A percentile compares a stretch with the other conserved stretches of the same genome.
Evolutionary conservation across 441 rosid genomes (phyloP).

Genomic region (Theobroma grandiflorum): DNA sequence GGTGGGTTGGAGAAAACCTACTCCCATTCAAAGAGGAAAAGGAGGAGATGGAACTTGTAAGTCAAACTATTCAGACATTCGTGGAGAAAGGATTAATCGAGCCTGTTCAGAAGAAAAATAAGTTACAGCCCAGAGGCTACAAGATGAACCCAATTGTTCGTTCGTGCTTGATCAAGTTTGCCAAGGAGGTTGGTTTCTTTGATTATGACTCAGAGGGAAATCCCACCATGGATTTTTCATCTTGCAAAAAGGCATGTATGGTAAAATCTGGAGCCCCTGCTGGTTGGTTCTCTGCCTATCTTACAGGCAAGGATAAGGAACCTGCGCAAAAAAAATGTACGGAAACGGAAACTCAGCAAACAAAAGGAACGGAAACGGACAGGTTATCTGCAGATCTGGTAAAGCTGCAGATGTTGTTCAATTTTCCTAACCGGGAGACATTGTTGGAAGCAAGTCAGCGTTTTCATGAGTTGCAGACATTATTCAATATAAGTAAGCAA

Average conservation of each 20-base stretch:
- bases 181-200: conserved; percentile 32
- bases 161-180: conserved; percentile 45
- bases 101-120: conserved; percentile 36
- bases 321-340: too few species aligned
- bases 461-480: conserved; percentile 26
- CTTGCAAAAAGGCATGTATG: conserved; percentile 35
- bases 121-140: conserved; percentile 31
- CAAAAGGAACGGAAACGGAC: neutral
- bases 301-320: neutral
- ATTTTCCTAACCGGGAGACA: neutral
- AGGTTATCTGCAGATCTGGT: neutral
- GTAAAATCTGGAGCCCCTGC: conserved; percentile 24
- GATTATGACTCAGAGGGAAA: conserved; percentile 28
- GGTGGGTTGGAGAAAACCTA: conserved; percentile 62
- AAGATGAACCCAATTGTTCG: conserved; percentile 51
- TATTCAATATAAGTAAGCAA: conserved; percentile 53
- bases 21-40: neutral
- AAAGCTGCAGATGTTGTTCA: conserved; percentile 22
- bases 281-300: neutral
- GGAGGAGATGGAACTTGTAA: conserved; percentile 27
- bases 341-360: too few species aligned
- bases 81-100: conserved; percentile 35
- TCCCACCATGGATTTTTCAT: conserved; percentile 15
- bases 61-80: conserved; percentile 27
- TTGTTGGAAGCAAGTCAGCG: neutral